Conservation (phyloP, 2,329 filamentous ascomycete genomes). For the Graphilbum fragrans region DNA sequence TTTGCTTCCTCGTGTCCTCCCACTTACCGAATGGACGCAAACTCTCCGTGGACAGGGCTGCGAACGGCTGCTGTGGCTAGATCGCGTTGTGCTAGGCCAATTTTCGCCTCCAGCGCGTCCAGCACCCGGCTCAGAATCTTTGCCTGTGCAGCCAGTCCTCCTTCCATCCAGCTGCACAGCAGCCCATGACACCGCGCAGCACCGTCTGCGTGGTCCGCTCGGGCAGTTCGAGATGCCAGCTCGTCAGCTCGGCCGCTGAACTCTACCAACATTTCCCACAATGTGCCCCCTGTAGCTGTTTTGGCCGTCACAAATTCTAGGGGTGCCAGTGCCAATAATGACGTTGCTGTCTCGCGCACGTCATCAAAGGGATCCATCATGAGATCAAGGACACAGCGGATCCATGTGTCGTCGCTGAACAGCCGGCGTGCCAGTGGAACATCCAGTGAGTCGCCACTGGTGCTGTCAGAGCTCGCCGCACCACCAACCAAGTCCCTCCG, state of each 20-base stretch:
- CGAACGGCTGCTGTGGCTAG: conserved; percentile 54
- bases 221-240: conserved; percentile 56
- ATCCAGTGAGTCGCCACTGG: conserved; percentile 14
- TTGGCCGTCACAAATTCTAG: conserved; percentile 18
- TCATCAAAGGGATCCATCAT: conserved; percentile 89
- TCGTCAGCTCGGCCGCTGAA: conserved; percentile 42
- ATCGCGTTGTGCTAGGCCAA: conserved; percentile 49
- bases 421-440: conserved; percentile 13
- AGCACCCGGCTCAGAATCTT: conserved; percentile 46
- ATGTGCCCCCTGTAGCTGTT: not conserved
- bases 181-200: conserved; percentile 67
- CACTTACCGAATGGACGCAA: conserved; percentile 49
- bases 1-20: conserved; percentile 5
- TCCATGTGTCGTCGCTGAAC: conserved; percentile 33
- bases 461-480: conserved; percentile 2
- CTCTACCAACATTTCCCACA: conserved; percentile 23
- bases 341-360: conserved; percentile 51
- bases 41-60: conserved; percentile 56
- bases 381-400: conserved; percentile 61
- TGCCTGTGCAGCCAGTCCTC: conserved; percentile 26
- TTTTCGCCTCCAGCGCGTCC: conserved; percentile 49
- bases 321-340: conserved; percentile 37
- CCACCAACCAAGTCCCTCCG: conserved; percentile 42
- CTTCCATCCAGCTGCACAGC: conserved; percentile 41
- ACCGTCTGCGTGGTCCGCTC: conserved; percentile 87